Evolutionary conservation across 2,329 filamentous ascomycete genomes (phyloP).

Genomic region (Botryotinia narcissicola): DNA sequence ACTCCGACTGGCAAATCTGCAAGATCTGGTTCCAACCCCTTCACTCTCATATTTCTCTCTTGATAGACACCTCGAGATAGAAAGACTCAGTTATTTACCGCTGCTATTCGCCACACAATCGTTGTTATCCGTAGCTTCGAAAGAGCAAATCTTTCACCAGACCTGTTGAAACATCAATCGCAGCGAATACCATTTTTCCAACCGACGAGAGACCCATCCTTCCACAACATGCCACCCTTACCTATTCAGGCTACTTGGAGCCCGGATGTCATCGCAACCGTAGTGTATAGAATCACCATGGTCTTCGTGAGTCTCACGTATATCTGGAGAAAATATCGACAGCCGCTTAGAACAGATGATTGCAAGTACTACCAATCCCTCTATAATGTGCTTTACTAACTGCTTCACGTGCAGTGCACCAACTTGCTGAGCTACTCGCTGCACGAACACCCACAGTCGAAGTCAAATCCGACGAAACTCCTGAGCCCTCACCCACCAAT

Average conservation of each 20-base stretch:
- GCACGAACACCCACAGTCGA: background rate
- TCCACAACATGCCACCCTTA: background rate
- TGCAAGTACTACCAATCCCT: background rate
- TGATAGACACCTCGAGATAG: background rate
- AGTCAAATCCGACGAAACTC: background rate
- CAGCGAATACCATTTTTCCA: no score
- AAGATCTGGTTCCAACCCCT: background rate
- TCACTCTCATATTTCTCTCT: background rate
- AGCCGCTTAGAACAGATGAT: background rate
- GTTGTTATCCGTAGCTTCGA: background rate
- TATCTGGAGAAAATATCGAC: constrained; percentile 19
- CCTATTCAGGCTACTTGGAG: background rate
- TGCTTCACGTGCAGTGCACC: background rate
- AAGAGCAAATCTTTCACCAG: background rate
- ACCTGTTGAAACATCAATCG: background rate
- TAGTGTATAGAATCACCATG: constrained; percentile 21
- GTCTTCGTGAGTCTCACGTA: constrained; percentile 18
- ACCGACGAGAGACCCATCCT: background rate
- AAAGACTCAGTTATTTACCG: background rate
- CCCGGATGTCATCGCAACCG: constrained; percentile 19
- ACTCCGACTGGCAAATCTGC: background rate
- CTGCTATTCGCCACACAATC: background rate
- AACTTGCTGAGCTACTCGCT: background rate
- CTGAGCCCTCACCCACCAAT: background rate
- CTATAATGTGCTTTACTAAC: background rate